Percentiles rank a stretch among this genome's conserved stretches.
Evolutionary conservation across 352 stramenopile species (phyloP).

Genomic region (Pythium sp.): DNA sequence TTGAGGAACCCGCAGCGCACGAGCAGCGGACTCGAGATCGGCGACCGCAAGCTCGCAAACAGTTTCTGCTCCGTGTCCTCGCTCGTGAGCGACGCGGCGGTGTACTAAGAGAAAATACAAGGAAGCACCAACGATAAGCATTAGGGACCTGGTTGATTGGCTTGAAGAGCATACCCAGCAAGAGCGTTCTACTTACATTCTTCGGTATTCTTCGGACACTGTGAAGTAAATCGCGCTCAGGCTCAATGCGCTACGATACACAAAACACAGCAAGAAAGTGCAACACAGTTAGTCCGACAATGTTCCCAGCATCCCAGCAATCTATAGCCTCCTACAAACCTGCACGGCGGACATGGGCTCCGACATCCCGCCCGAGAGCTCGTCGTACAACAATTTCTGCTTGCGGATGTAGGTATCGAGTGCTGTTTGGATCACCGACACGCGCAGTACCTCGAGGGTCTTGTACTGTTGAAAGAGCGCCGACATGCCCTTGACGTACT

Average conservation of each 20-base stretch:
- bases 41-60: conserved; percentile 62
- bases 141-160: background rate
- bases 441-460: conserved; percentile 65
- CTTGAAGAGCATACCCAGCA: background rate
- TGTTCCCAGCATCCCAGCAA: background rate
- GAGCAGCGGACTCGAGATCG: conserved; percentile 65
- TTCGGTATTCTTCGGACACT: conserved; percentile 81
- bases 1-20: conserved; percentile 77
- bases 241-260: conserved; percentile 58
- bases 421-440: conserved; percentile 70
- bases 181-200: conserved; percentile 45
- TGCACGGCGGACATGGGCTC: conserved; percentile 61
- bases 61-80: conserved; percentile 60
- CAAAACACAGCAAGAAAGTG: background rate
- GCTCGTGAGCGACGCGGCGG: conserved; percentile 54
- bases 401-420: conserved; percentile 80
- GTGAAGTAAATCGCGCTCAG: conserved; percentile 71
- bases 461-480: conserved; percentile 82
- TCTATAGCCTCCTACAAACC: background rate
- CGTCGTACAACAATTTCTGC: conserved; percentile 74
- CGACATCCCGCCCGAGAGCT: conserved; percentile 62
- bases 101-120: conserved; percentile 41
- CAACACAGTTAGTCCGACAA: background rate
- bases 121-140: background rate
- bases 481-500: conserved; percentile 85